Conservation (phyloP, 257 asterid species). For the Osmanthus fragrans region DNA sequence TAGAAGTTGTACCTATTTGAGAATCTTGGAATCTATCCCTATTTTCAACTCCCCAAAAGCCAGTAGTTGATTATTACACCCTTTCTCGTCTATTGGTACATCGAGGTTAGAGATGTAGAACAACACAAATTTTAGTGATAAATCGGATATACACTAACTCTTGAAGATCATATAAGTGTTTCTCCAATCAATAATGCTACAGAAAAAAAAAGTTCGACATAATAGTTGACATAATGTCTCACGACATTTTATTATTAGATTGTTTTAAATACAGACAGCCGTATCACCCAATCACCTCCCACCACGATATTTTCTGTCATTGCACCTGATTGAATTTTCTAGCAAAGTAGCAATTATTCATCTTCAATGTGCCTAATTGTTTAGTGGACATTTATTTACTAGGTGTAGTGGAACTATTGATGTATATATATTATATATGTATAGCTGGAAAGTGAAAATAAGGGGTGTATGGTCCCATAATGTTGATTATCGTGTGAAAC, state of each 20-base stretch:
- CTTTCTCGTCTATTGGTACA: not conserved
- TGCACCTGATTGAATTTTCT: too few relatives aligned
- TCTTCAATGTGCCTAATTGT: not conserved
- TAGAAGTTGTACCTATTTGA: not conserved
- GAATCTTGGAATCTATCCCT: not conserved
- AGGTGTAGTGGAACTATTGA: not conserved
- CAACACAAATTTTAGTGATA: too few relatives aligned
- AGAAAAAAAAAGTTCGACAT: too few relatives aligned
- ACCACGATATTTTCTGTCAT: too few relatives aligned
- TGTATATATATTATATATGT: not conserved
- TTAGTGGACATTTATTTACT: constrained; percentile 31
- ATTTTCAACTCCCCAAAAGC: not conserved
- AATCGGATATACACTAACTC: too few relatives aligned
- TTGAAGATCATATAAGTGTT: too few relatives aligned
- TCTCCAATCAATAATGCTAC: not conserved
- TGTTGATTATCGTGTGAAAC: not conserved
- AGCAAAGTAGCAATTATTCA: too few relatives aligned
- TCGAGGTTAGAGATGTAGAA: not conserved
- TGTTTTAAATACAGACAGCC: too few relatives aligned
- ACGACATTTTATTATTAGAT: too few relatives aligned
- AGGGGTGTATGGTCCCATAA: constrained; percentile 12
- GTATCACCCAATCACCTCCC: too few relatives aligned
- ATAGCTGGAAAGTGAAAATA: constrained; percentile 12
- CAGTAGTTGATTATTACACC: not conserved
- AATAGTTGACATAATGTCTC: too few relatives aligned